phyloP scores from a whole-genome alignment of 1,139 yeast species.

The Debaryomyces sp. region DNA sequence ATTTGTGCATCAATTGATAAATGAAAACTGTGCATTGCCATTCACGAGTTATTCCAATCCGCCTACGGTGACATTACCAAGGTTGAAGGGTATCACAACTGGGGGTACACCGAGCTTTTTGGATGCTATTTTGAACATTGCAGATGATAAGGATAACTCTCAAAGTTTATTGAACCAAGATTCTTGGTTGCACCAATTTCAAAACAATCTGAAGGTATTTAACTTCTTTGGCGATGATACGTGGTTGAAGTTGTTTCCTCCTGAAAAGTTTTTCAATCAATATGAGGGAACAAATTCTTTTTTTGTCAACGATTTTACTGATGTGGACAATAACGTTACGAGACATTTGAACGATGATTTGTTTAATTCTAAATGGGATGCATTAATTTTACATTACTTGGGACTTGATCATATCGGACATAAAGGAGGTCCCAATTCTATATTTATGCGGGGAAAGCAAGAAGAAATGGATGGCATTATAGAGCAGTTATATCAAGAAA shows the following conservation, averaged over 20 bases:
- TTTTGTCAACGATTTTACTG: constrained; percentile 91
- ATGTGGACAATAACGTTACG: constrained; percentile 92
- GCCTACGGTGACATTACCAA: constrained; percentile 81
- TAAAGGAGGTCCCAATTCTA: constrained; percentile 86
- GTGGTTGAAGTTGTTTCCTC: constrained; percentile 86
- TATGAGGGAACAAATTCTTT: constrained; percentile 91
- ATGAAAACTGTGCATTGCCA: constrained; percentile 73
- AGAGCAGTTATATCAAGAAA: constrained; percentile 49
- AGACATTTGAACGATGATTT: constrained; percentile 73
- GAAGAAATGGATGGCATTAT: constrained; percentile 80
- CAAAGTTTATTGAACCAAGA: constrained; percentile 78
- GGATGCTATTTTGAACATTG: constrained; percentile 89
- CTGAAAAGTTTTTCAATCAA: constrained; percentile 56
- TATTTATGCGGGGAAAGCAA: constrained; percentile 81
- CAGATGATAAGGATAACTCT: constrained; percentile 80
- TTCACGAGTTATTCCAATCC: constrained; percentile 90
- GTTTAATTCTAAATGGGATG: constrained; percentile 65
- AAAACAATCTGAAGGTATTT: constrained; percentile 43
- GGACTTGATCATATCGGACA: constrained; percentile 98
- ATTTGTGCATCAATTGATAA: constrained; percentile 67
- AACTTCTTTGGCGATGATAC: constrained; percentile 97
- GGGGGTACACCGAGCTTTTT: constrained; percentile 81
- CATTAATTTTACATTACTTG: constrained; percentile 81
- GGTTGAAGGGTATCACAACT: constrained; percentile 77
- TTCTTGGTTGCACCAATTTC: constrained; percentile 81